Conservation (phyloP, 1,284 basidiomycete species). For the Tremellales sp. region DNA sequence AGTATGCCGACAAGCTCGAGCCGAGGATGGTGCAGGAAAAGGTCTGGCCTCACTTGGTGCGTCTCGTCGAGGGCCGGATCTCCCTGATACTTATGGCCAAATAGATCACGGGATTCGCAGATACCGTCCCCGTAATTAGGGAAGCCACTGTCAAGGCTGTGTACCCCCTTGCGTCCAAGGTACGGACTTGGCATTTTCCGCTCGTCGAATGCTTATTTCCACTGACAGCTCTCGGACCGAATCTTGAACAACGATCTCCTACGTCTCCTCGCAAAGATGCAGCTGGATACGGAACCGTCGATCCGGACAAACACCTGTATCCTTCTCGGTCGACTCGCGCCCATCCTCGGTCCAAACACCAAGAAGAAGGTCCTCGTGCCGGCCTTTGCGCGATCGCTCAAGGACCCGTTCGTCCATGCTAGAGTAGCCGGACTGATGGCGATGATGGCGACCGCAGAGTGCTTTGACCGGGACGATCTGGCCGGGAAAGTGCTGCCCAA, state of each 20-base stretch:
- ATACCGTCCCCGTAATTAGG: constrained; percentile 87
- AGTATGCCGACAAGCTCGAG: constrained; percentile 84
- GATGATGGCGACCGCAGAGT: constrained; percentile 89
- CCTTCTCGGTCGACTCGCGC: constrained; percentile 85
- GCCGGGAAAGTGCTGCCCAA: constrained; percentile 83
- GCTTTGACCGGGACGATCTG: constrained; percentile 83
- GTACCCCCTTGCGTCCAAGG: constrained; percentile 78
- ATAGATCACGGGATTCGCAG: constrained; percentile 84
- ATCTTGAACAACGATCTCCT: constrained; percentile 96
- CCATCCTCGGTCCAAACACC: constrained; percentile 77
- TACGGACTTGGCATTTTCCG: constrained; percentile 33
- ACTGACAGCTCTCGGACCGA: constrained; percentile 71
- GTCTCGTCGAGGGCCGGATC: constrained; percentile 26
- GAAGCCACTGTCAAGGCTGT: constrained; percentile 92
- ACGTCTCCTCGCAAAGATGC: constrained; percentile 85
- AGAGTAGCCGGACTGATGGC: constrained; percentile 94
- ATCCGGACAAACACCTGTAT: constrained; percentile 98
- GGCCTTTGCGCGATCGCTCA: constrained; percentile 85
- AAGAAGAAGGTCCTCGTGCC: constrained; percentile 94
- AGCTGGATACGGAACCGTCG: constrained; percentile 85
- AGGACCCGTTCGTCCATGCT: constrained; percentile 88
- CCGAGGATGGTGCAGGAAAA: constrained; percentile 78
- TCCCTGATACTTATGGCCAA: constrained; percentile 2
- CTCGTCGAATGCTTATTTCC: background rate
- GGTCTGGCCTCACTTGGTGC: constrained; percentile 86